These are phyloP conservation scores for Tulasnella sp. DNA, from an alignment of 768 basidiomycete genomes.

Conservation along the genomic window DNA sequence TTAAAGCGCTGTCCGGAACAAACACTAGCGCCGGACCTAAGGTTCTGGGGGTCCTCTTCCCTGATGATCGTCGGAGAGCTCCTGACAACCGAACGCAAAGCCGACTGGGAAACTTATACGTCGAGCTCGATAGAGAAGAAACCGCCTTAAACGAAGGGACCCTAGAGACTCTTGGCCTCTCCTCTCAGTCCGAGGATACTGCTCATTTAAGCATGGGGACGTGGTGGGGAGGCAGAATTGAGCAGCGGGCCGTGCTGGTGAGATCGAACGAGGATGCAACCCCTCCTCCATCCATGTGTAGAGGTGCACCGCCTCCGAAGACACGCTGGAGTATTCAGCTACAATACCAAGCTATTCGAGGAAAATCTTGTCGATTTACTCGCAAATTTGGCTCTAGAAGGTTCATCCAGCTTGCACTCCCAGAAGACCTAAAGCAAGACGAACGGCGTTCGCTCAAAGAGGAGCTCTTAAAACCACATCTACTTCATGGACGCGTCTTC, in stretches of 20 bases:
- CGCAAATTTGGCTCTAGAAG: constrained; percentile 61
- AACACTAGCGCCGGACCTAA: constrained; percentile 40
- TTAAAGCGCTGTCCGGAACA: constrained; percentile 38
- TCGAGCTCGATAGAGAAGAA: constrained; percentile 58
- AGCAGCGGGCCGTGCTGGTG: constrained; percentile 13
- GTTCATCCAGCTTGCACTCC: constrained; percentile 43
- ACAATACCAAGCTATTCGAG: constrained; percentile 47
- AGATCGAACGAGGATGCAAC: background rate
- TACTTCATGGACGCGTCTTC: constrained; percentile 55
- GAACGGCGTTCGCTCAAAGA: constrained; percentile 36
- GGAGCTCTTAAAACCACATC: constrained; percentile 50
- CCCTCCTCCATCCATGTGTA: background rate
- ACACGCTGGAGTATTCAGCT: constrained; percentile 40
- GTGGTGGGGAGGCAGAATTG: constrained; percentile 63
- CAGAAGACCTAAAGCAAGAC: background rate
- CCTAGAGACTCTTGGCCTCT: constrained; percentile 46
- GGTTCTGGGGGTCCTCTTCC: constrained; percentile 32
- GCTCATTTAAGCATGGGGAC: constrained; percentile 17
- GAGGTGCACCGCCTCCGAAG: background rate
- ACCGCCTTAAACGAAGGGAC: constrained; percentile 39
- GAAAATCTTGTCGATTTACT: constrained; percentile 54
- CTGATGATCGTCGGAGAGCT: background rate
- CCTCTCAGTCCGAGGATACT: constrained; percentile 31
- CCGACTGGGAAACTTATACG: constrained; percentile 42
- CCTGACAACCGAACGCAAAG: background rate